A percentile compares a stretch with the other conserved stretches of the same genome.
phyloP scores from a whole-genome alignment of 768 basidiomycete genomes.

The Mycena floridula region DNA sequence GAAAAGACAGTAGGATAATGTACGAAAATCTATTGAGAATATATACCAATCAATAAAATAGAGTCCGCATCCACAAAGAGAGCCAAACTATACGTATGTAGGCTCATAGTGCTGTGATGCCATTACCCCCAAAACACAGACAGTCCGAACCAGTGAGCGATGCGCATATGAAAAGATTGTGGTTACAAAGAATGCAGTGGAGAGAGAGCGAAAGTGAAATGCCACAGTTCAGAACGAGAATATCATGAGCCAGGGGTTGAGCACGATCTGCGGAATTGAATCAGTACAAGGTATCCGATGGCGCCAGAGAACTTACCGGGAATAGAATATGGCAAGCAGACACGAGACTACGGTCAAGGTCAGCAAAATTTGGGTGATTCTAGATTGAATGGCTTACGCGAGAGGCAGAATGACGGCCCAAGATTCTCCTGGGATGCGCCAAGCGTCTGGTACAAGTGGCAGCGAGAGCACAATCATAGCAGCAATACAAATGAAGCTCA shows the following conservation, averaged over 20 bases:
- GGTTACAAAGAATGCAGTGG: no score
- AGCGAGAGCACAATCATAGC: constrained; percentile 54
- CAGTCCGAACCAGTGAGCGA: no score
- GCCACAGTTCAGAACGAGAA: constrained; percentile 45
- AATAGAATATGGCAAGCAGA: constrained; percentile 64
- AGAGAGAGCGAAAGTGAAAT: not conserved
- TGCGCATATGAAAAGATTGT: no score
- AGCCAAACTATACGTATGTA: no score
- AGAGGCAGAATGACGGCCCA: constrained; percentile 79
- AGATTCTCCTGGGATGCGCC: constrained; percentile 53
- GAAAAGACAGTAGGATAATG: no score
- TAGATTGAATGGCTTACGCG: constrained; percentile 46
- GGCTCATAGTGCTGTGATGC: no score
- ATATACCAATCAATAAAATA: no score
- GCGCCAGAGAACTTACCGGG: constrained; percentile 44
- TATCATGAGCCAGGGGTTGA: constrained; percentile 88
- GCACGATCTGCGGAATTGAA: constrained; percentile 50
- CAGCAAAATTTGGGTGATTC: no score
- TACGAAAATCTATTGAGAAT: no score
- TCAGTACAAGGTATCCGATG: not conserved
- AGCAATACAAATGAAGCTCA: constrained; percentile 45
- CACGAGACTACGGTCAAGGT: constrained; percentile 54
- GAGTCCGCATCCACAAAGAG: no score
- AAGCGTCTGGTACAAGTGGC: constrained; percentile 50
- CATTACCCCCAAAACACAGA: no score